These are phyloP conservation scores for Chlorella ohadii DNA, from an alignment of 139 green algal species.

Conservation along the genomic window DNA sequence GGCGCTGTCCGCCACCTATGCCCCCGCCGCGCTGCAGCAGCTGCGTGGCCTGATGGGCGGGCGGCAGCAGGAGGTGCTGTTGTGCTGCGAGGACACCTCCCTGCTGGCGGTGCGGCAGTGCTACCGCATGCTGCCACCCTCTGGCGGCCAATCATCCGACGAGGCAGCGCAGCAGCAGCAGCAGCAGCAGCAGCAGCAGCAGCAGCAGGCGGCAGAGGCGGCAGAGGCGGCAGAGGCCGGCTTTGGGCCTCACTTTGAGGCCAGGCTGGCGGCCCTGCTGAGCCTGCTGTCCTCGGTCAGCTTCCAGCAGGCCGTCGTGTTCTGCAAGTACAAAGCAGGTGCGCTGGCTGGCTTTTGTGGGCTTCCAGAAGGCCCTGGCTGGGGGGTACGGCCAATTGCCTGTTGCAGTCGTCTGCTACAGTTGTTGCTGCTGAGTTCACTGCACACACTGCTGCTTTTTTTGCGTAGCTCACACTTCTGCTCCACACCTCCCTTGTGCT, in stretches of 20 bases:
- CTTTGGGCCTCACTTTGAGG: not conserved
- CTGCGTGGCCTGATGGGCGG: slow-evolving; percentile 60
- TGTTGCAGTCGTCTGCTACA: no score
- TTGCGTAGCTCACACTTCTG: no score
- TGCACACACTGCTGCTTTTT: no score
- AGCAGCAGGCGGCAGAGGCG: not conserved
- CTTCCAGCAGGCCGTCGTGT: slow-evolving; percentile 85
- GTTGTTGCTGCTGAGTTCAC: no score
- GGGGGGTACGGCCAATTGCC: no score
- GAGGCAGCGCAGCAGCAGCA: not conserved
- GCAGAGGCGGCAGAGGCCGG: not conserved
- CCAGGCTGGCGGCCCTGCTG: slow-evolving; percentile 55
- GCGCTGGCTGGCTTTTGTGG: not conserved
- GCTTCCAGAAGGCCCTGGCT: not conserved
- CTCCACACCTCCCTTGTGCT: not conserved
- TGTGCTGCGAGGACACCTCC: slow-evolving; percentile 57
- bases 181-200: slow-evolving; percentile 25
- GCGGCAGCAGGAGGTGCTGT: slow-evolving; percentile 62
- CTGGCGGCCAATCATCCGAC: no score
- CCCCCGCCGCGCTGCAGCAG: slow-evolving; percentile 50
- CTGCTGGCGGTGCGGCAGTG: slow-evolving; percentile 74
- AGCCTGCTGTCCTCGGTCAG: slow-evolving; percentile 39
- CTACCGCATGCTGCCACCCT: slow-evolving; percentile 44
- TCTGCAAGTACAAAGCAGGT: slow-evolving; percentile 68
- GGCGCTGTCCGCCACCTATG: slow-evolving; percentile 83